Conservation (phyloP, 1,284 basidiomycete genomes). For the Austropuccinia psidii region DNA sequence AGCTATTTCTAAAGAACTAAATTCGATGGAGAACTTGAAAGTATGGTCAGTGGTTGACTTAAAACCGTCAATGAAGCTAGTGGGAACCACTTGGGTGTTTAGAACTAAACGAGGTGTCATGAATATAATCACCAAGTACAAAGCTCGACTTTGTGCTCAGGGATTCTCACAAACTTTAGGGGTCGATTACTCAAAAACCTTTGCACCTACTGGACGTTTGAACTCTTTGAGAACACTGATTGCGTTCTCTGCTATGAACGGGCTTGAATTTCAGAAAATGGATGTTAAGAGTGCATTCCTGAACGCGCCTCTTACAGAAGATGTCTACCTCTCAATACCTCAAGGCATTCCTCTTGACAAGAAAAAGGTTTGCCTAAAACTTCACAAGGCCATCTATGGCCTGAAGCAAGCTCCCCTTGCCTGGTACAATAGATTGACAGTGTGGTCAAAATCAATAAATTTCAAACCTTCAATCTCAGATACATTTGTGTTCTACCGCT, state of each 20-base stretch:
- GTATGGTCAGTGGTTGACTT: too few species aligned
- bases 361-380: neutral
- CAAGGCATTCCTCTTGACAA: too few species aligned
- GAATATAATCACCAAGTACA: too few species aligned
- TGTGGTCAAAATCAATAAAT: neutral
- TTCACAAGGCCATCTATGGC: neutral
- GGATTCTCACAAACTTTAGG: neutral
- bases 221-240: neutral
- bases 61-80: too few species aligned
- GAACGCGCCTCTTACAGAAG: neutral
- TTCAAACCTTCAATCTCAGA: neutral
- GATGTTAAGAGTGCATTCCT: neutral
- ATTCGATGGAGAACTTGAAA: too few species aligned
- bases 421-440: neutral
- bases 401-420: neutral
- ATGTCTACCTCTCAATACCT: neutral
- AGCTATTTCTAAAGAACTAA: too few species aligned
- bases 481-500: conserved; percentile 2
- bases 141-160: neutral
- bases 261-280: neutral
- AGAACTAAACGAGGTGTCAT: too few species aligned
- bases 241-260: neutral
- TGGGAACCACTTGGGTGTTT: too few species aligned
- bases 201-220: neutral
- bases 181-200: neutral